phyloP scores from a whole-genome alignment of 192 early-diverging fungal genomes.

The Podochytrium sp. region DNA sequence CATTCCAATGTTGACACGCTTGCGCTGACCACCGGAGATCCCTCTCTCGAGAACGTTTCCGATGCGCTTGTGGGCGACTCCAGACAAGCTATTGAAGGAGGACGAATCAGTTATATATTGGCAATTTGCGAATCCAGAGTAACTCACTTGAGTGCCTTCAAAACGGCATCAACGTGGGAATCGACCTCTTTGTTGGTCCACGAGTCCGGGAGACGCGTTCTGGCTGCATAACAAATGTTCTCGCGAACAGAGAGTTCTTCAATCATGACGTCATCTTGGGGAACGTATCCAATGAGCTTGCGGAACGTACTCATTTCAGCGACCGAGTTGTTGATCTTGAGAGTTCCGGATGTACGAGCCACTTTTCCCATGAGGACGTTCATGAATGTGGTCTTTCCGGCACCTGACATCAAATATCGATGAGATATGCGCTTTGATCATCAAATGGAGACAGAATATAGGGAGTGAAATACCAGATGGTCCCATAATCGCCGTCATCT shows the following conservation, averaged over 20 bases:
- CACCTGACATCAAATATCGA: slow-evolving; percentile 56
- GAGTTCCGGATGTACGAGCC: slow-evolving; percentile 30
- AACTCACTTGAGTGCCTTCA: slow-evolving; percentile 59
- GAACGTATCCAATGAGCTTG: slow-evolving; percentile 47
- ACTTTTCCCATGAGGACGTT: slow-evolving; percentile 47
- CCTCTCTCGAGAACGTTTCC: slow-evolving; percentile 76
- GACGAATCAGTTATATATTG: slow-evolving; percentile 24
- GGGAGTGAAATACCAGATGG: slow-evolving; percentile 66
- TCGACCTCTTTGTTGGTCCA: slow-evolving; percentile 70
- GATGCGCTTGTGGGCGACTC: slow-evolving; percentile 49
- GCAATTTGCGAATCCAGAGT: slow-evolving; percentile 84
- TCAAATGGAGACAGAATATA: neutral
- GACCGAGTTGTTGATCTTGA: slow-evolving; percentile 33
- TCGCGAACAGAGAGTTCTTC: slow-evolving; percentile 70
- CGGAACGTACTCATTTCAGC: slow-evolving; percentile 37
- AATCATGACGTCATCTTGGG: slow-evolving; percentile 47
- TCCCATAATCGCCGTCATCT: slow-evolving; percentile 87
- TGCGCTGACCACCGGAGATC: slow-evolving; percentile 85
- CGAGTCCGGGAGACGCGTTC: slow-evolving; percentile 68
- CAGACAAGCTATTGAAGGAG: slow-evolving; percentile 9
- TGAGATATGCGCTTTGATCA: neutral
- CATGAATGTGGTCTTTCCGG: slow-evolving; percentile 47
- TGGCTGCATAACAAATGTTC: slow-evolving; percentile 75
- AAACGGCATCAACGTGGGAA: slow-evolving; percentile 71
- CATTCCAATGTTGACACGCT: slow-evolving; percentile 81